Percentiles rank a stretch among this genome's conserved stretches.
Conservation (phyloP, 257 asterid species). For the Henckelia pumila region DNA sequence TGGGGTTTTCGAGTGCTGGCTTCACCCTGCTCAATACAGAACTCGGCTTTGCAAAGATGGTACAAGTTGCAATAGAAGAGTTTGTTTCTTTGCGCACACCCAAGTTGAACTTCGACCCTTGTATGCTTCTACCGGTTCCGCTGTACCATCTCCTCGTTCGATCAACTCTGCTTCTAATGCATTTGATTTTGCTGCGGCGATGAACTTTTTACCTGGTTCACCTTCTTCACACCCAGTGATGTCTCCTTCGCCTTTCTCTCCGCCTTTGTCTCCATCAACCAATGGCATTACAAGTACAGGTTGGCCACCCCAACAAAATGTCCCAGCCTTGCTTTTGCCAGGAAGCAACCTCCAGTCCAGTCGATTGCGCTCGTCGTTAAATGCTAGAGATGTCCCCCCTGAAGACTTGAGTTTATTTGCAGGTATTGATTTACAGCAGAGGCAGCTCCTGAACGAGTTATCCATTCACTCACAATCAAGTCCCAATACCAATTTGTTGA, state of each 20-base stretch:
- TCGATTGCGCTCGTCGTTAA: constrained; percentile 65
- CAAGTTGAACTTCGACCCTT: constrained; percentile 80
- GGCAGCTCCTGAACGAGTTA: constrained; percentile 49
- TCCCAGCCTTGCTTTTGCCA: constrained; percentile 71
- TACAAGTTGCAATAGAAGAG: constrained; percentile 59
- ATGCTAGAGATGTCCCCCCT: constrained; percentile 59
- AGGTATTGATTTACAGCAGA: constrained; percentile 51
- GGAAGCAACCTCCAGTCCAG: constrained; percentile 73
- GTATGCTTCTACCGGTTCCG: constrained; percentile 75
- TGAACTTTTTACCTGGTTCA: constrained; percentile 63
- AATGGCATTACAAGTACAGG: constrained; percentile 51
- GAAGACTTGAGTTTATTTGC: constrained; percentile 42
- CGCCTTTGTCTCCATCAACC: constrained; percentile 71
- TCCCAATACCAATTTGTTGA: constrained; percentile 34
- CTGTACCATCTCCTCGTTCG: constrained; percentile 69
- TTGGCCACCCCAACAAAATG: constrained; percentile 61
- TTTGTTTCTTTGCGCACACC: constrained; percentile 83
- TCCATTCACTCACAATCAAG: constrained; percentile 36
- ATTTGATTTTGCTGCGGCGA: constrained; percentile 60
- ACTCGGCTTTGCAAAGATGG: constrained; percentile 90
- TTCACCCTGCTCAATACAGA: constrained; percentile 82
- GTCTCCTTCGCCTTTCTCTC: constrained; percentile 60
- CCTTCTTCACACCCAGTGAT: constrained; percentile 45
- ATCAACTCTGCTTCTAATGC: constrained; percentile 41
- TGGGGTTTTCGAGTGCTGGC: constrained; percentile 92